A percentile compares a stretch with the other conserved stretches of the same genome.
phyloP scores from a whole-genome alignment of 371 early-diverging fungal species.

The Quaeritorhiza haematococci region DNA sequence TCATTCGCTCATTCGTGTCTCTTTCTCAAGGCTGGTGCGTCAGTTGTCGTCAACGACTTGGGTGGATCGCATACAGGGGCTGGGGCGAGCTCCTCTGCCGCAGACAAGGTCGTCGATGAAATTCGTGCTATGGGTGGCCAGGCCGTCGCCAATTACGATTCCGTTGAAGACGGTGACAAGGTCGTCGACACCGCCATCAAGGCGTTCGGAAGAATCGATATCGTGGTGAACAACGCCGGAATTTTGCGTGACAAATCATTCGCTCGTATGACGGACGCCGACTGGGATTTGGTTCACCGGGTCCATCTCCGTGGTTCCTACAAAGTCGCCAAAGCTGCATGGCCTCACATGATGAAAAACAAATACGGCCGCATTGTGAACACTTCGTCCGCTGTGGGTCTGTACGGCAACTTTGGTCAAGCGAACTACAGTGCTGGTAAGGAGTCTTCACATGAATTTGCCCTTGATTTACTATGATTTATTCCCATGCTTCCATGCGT shows the following conservation, averaged over 20 bases:
- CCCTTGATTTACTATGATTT: too few relatives aligned
- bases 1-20: conserved; percentile 41
- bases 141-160: conserved; percentile 68
- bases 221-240: conserved; percentile 29
- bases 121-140: conserved; percentile 54
- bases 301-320: conserved; percentile 70
- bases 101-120: conserved; percentile 67
- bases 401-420: conserved; percentile 99
- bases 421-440: conserved; percentile 76
- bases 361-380: conserved; percentile 61
- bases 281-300: conserved; percentile 66
- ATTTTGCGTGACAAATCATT: conserved; percentile 76
- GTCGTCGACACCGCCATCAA: conserved; percentile 65
- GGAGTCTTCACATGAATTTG: neutral
- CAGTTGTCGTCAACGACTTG: conserved; percentile 86
- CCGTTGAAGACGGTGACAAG: conserved; percentile 72
- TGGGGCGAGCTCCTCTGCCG: conserved; percentile 42
- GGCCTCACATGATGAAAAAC: conserved; percentile 68
- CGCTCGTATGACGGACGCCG: conserved; percentile 56
- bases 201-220: conserved; percentile 65
- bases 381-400: conserved; percentile 90
- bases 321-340: conserved; percentile 68
- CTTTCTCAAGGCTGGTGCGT: too few relatives aligned
- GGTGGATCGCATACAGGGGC: conserved; percentile 53
- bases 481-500: conserved; percentile 8